These are phyloP conservation scores for Cucurbita pepo DNA, from an alignment of 306 rosid species.

Conservation along the genomic window DNA sequence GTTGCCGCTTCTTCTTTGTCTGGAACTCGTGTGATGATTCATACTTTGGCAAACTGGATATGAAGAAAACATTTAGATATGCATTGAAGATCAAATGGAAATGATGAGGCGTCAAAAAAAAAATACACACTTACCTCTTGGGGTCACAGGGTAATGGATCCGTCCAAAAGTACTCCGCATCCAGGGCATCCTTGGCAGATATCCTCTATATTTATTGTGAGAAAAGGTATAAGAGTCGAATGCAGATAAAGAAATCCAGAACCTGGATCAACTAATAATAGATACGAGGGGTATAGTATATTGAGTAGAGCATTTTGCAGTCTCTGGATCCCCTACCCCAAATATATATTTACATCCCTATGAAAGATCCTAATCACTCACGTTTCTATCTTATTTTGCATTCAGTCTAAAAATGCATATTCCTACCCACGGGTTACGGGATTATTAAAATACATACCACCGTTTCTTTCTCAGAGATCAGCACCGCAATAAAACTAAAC, in stretches of 20 bases:
- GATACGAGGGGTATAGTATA: background rate
- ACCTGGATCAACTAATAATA: background rate
- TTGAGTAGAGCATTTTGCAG: background rate
- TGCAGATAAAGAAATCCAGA: background rate
- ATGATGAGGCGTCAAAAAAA: background rate
- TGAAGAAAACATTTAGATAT: background rate
- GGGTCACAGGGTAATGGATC: slow-evolving; percentile 41
- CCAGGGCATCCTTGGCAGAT: slow-evolving; percentile 37
- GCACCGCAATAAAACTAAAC: background rate
- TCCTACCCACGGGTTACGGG: background rate
- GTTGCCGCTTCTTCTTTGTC: slow-evolving; percentile 37
- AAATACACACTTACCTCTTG: slow-evolving; percentile 16
- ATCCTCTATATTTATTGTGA: slow-evolving; percentile 17
- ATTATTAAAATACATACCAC: background rate
- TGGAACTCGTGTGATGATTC: slow-evolving; percentile 41
- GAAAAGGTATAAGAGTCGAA: background rate
- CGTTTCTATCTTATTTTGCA: background rate
- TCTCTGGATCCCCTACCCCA: background rate
- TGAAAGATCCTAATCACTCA: background rate
- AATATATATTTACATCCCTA: background rate
- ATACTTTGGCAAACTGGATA: slow-evolving; percentile 27
- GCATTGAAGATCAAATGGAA: background rate
- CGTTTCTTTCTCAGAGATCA: background rate
- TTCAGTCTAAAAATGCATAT: background rate
- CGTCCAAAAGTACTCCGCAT: slow-evolving; percentile 37